phyloP scores from a whole-genome alignment of 371 early-diverging fungal species.

The Saksenaea vasiformis region DNA sequence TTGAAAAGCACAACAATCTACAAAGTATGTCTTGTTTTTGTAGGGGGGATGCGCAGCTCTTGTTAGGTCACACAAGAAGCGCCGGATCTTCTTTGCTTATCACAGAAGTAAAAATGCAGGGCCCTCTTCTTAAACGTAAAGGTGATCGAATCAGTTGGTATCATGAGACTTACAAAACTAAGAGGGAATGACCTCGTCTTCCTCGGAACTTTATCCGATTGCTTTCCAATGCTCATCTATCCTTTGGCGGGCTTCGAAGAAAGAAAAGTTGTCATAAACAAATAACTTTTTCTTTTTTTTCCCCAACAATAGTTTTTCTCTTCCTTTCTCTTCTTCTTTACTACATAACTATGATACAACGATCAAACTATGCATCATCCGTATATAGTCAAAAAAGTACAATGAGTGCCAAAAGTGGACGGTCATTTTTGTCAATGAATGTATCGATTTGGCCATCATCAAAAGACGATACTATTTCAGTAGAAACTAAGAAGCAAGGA shows the following conservation, averaged over 20 bases:
- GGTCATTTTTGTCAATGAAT: conserved; percentile 39
- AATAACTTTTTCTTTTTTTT: not conserved
- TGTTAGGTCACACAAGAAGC: too few species aligned
- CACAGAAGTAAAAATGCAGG: not conserved
- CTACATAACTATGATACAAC: conserved; percentile 15
- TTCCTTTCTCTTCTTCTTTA: conserved; percentile 17
- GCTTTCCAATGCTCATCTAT: not conserved
- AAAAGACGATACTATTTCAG: conserved; percentile 3
- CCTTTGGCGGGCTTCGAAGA: not conserved
- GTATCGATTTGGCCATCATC: conserved; percentile 16
- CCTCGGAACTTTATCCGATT: conserved; percentile 4
- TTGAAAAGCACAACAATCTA: too few species aligned
- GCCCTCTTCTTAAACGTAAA: not conserved
- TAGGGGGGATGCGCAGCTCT: too few species aligned
- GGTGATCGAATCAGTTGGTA: not conserved
- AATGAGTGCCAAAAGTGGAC: conserved; percentile 43
- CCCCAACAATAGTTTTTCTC: conserved; percentile 6
- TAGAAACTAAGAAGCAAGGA: conserved; percentile 10
- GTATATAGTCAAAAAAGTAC: conserved; percentile 48
- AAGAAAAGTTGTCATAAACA: not conserved
- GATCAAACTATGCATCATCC: conserved; percentile 39
- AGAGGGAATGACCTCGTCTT: not conserved
- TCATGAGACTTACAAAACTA: not conserved
- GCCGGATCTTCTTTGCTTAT: too few species aligned
- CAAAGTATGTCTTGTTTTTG: too few species aligned